Percentiles rank a stretch among this genome's conserved stretches.
These are phyloP conservation scores for Tolypocladium pustulatum DNA, from an alignment of 2,329 filamentous ascomycete genomes.

Conservation along the genomic window DNA sequence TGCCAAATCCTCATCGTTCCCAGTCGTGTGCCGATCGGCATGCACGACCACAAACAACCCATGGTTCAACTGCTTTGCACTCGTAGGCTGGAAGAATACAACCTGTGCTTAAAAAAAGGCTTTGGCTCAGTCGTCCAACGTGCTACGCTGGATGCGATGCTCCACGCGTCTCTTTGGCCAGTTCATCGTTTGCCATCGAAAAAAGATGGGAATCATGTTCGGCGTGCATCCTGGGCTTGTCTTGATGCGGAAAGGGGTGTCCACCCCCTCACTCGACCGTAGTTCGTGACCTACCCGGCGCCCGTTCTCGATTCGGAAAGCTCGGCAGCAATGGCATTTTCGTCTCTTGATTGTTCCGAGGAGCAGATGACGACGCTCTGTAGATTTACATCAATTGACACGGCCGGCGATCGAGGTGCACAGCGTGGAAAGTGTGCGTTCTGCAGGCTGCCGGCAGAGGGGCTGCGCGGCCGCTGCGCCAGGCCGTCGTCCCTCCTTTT, in stretches of 20 bases:
- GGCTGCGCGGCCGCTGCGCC: background rate
- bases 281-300: background rate
- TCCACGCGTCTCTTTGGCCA: background rate
- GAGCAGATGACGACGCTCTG: background rate
- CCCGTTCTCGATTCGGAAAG: background rate
- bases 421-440: background rate
- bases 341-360: background rate
- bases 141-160: background rate
- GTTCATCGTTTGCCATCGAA: background rate
- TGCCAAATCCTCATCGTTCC: background rate
- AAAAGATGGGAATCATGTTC: background rate
- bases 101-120: no score
- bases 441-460: background rate
- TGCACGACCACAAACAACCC: background rate
- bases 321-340: background rate
- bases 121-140: background rate
- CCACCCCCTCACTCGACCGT: background rate
- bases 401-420: background rate
- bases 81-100: background rate
- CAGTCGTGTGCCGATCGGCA: background rate
- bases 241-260: background rate
- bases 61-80: background rate
- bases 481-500: background rate
- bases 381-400: background rate
- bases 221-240: background rate